Base-by-base conservation (phyloP, 2,329 filamentous ascomycete genomes). In the Cytospora schulzeri region DNA sequence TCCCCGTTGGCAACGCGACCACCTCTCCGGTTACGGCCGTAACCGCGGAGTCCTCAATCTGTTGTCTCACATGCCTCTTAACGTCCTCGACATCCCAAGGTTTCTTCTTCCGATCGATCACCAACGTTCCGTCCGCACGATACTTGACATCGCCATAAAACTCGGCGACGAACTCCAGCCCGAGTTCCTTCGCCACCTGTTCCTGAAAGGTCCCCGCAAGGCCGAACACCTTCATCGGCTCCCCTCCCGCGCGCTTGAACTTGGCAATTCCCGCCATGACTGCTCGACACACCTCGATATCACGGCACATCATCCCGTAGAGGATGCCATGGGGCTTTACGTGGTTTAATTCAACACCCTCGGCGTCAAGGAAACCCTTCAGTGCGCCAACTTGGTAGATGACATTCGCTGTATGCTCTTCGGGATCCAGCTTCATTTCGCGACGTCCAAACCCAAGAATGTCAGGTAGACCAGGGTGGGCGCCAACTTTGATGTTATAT, bases 401-500 rank as follows among this genome's bases (percentile, higher is more conserved):
- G 0, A 84, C 79, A 67, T 84, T 81, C 9, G 85, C 83, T 1
- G 83, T 84, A 66, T 85, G 76, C 68, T 88, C 85, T 22, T 83
- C 82, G 1, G 83, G 78, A 1, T 78, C 75, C 69, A 89, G 78
- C 53, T 84, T 82, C 73, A 90, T 88, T 67, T 85, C 82, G 22
- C 87, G 80, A 2, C 87, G 78, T 2, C 87, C 87, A 69, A 90
- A 90, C 11, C 87, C 87, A 74, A 86, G 81, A 26, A 88, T 78
- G 71, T 90, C 87, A n/a, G 84, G 86, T 0, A 89, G 77, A 1
- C 86, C 86, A 0, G 87, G 87, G 69, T 90, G 87, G 0, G 88
- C 88, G 9, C 87, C 87, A 7, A 85, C 76, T 57, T 78, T 79
- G 66, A 89, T 80, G 64, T 79, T 78, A 73, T 87, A 81, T 51